These are phyloP conservation scores for Mycosarcoma maydis DNA, from an alignment of 1,284 basidiomycete genomes.

Conservation along the genomic window DNA sequence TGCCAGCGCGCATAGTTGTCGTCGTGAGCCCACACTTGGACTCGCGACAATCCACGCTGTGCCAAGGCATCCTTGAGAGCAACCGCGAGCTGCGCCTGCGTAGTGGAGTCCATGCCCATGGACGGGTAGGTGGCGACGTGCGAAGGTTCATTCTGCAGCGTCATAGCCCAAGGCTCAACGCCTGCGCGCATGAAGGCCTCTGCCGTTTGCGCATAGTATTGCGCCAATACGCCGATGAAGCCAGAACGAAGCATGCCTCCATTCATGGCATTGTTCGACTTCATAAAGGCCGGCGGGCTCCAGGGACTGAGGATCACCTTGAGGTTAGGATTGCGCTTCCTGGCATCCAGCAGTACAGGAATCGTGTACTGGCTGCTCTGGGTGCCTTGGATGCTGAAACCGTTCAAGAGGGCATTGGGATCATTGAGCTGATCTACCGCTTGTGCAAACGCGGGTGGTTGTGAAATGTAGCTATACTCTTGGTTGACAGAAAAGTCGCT, in stretches of 20 bases:
- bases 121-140: constrained; percentile 41
- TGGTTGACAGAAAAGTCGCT: constrained; percentile 43
- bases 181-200: constrained; percentile 26
- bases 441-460: constrained; percentile 10
- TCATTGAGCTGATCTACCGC: constrained; percentile 20
- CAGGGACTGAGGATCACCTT: constrained; percentile 53
- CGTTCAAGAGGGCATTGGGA: constrained; percentile 17
- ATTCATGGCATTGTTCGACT: constrained; percentile 44
- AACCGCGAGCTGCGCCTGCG: constrained; percentile 24
- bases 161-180: constrained; percentile 48
- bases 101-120: constrained; percentile 34
- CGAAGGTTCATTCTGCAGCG: constrained; percentile 57
- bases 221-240: constrained; percentile 31
- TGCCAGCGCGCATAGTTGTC: constrained; percentile 47
- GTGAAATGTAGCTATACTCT: constrained; percentile 31
- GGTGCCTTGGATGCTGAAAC: constrained; percentile 31
- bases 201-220: constrained; percentile 46
- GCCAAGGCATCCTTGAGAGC: constrained; percentile 33
- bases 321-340: constrained; percentile 35
- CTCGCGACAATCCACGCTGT: constrained; percentile 1
- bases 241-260: constrained; percentile 41
- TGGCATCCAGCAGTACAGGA: constrained; percentile 47
- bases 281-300: constrained; percentile 56
- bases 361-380: constrained; percentile 36
- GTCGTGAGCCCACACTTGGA: constrained; percentile 55